Percentiles rank a stretch among this genome's conserved stretches.
Evolutionary conservation across 202 grass and related monocot species (phyloP).

Genomic region (Zoysia matrella): DNA sequence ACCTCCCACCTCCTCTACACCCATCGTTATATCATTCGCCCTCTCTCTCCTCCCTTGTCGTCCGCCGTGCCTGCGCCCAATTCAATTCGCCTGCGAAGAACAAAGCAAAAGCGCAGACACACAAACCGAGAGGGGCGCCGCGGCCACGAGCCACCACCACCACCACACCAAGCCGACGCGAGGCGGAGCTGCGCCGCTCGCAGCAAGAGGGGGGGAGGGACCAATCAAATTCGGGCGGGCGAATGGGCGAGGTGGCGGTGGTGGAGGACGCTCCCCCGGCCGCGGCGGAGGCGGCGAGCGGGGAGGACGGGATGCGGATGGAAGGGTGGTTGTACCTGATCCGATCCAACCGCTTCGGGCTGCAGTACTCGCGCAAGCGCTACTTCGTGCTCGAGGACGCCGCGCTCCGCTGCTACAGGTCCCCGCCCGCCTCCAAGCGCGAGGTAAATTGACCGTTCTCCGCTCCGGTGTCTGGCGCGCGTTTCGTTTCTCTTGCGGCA

Average conservation of each 20-base stretch:
- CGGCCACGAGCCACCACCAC: slow-evolving; percentile 9
- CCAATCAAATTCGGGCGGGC: neutral
- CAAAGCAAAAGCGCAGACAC: slow-evolving; percentile 13
- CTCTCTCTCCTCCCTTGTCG: neutral
- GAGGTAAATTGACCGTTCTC: slow-evolving; percentile 51
- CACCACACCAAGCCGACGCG: neutral
- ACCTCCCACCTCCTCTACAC: too few relatives aligned
- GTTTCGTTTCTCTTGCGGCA: neutral
- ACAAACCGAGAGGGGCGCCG: neutral
- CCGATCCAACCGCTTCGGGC: too few relatives aligned
- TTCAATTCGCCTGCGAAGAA: slow-evolving; percentile 42
- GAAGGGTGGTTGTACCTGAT: too few relatives aligned
- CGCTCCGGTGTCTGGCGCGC: neutral
- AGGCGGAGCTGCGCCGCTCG: neutral
- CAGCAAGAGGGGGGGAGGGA: neutral
- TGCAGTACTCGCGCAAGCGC: too few relatives aligned
- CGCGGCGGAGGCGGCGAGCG: neutral
- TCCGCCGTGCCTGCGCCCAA: too few relatives aligned
- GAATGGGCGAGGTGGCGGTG: slow-evolving; percentile 33
- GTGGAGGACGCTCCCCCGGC: slow-evolving; percentile 27
- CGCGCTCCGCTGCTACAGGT: slow-evolving; percentile 79
- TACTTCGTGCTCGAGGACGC: slow-evolving; percentile 65
- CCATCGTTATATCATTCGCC: too few relatives aligned
- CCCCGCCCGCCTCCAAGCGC: slow-evolving; percentile 56
- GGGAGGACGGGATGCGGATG: too few relatives aligned